A percentile compares a stretch with the other conserved stretches of the same genome.
These are phyloP conservation scores for Tricholomella constricta DNA, from an alignment of 768 basidiomycete species.

Conservation along the genomic window DNA sequence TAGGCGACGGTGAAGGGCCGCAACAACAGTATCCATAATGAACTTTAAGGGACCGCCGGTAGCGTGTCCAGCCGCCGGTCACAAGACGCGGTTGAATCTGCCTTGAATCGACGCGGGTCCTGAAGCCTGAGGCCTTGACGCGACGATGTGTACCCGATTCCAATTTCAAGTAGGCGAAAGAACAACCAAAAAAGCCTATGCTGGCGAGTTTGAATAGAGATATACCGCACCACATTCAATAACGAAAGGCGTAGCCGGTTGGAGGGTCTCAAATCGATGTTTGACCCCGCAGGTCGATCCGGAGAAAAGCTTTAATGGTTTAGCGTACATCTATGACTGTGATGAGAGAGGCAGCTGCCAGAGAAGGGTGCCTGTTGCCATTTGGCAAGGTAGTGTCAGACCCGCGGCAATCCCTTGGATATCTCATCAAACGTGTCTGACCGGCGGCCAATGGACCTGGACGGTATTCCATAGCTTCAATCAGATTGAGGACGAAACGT, in stretches of 20 bases:
- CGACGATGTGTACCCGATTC: background rate
- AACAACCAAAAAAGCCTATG: background rate
- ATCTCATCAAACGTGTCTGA: background rate
- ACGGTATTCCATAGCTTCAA: background rate
- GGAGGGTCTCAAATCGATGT: too few relatives aligned
- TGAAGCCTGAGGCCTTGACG: background rate
- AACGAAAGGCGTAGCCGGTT: too few relatives aligned
- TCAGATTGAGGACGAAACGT: constrained; percentile 5
- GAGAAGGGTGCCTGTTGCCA: constrained; percentile 6
- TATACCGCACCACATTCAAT: too few relatives aligned
- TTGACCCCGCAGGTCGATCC: background rate
- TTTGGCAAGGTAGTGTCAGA: background rate
- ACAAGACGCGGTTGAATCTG: background rate
- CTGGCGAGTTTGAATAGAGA: background rate
- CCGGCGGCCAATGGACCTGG: constrained; percentile 2
- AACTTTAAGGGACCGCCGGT: constrained; percentile 17
- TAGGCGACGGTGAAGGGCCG: background rate
- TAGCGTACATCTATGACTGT: constrained; percentile 3
- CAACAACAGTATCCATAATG: constrained; percentile 2
- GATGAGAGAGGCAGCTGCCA: background rate
- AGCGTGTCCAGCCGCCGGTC: constrained; percentile 17
- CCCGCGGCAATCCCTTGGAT: background rate
- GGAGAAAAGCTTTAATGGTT: constrained; percentile 3
- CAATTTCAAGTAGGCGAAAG: background rate
- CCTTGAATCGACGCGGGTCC: background rate